phyloP scores from a whole-genome alignment of 2,329 filamentous ascomycete genomes.

The Seiridium unicorne region DNA sequence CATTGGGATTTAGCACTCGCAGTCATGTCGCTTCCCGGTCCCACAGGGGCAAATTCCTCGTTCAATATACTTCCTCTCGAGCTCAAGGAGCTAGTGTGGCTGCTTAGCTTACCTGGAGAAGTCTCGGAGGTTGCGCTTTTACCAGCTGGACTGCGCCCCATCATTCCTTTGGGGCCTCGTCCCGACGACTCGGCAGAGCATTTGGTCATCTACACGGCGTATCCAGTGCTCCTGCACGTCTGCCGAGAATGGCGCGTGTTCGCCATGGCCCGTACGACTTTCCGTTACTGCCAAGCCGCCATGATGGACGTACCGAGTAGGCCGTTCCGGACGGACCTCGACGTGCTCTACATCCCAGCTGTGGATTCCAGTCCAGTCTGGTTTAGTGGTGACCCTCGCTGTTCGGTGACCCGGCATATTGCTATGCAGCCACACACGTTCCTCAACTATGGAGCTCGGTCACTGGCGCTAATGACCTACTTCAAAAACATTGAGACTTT shows the following conservation, averaged over 20 bases:
- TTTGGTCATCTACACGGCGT: conserved; percentile 17
- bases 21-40: not conserved
- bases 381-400: not conserved
- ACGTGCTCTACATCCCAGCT: conserved; percentile 14
- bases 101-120: not conserved
- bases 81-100: conserved; percentile 2
- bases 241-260: conserved; percentile 16
- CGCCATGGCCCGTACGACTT: conserved; percentile 8
- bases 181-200: not conserved
- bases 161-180: not conserved
- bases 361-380: not conserved
- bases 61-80: conserved; percentile 4
- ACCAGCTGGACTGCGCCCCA: not conserved
- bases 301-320: conserved; percentile 15
- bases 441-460: conserved; percentile 1
- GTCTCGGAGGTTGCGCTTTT: conserved; percentile 2
- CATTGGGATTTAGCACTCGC: not conserved
- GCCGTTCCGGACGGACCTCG: conserved; percentile 16
- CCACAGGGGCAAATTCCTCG: not conserved
- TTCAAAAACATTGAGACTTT: not conserved
- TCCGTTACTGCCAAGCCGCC: conserved; percentile 16
- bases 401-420: not conserved
- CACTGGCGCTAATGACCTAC: conserved; percentile 1
- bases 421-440: conserved; percentile 3
- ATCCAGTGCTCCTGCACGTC: conserved; percentile 17